Evolutionary conservation across 2,329 filamentous ascomycete genomes (phyloP).

Genomic region (Polytolypa hystricis): DNA sequence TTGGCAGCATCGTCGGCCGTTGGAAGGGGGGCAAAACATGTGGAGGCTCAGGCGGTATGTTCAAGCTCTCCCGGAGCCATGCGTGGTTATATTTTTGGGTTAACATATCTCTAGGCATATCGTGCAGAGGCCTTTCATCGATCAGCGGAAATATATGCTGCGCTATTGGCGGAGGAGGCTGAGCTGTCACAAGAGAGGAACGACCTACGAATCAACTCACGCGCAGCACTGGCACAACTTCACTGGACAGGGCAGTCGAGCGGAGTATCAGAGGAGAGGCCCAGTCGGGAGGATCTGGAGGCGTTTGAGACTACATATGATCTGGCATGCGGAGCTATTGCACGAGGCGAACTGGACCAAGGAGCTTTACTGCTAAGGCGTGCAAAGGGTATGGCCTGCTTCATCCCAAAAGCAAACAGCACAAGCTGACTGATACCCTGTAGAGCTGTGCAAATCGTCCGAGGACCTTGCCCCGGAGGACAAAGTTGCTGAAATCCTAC

Average conservation of each 20-base stretch:
- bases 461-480: conserved; percentile 51
- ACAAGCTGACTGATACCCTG: background rate
- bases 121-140: conserved; percentile 49
- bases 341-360: conserved; percentile 47
- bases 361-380: conserved; percentile 49
- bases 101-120: conserved; percentile 31
- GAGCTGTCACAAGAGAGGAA: conserved; percentile 41
- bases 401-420: background rate
- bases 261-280: conserved; percentile 41
- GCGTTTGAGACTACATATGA: conserved; percentile 57
- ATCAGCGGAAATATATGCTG: conserved; percentile 44
- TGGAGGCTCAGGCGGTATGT: conserved; percentile 51
- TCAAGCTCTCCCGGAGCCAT: background rate
- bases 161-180: conserved; percentile 33
- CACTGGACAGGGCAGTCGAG: conserved; percentile 47
- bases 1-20: conserved; percentile 33
- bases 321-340: conserved; percentile 52
- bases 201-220: conserved; percentile 51
- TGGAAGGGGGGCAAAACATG: conserved; percentile 44
- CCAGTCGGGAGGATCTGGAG: conserved; percentile 48
- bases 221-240: conserved; percentile 51
- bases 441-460: conserved; percentile 48
- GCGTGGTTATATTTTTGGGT: too few species aligned
- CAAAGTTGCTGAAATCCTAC: conserved; percentile 47
- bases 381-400: conserved; percentile 37